phyloP scores from a whole-genome alignment of 2,329 filamentous ascomycete genomes.

The Sarocladiaceae sp. region DNA sequence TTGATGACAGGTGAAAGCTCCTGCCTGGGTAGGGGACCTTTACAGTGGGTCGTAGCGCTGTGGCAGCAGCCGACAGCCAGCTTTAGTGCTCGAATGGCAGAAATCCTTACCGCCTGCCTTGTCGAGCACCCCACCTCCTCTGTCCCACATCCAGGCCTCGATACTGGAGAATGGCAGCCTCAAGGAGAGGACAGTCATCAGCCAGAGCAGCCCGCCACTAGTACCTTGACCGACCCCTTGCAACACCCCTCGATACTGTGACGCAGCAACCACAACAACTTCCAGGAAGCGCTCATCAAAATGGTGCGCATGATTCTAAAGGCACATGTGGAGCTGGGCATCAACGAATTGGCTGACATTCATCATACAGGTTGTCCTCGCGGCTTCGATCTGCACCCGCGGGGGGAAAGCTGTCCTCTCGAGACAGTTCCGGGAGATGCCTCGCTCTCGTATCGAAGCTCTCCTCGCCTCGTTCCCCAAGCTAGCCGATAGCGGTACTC shows the following conservation, averaged over 20 bases:
- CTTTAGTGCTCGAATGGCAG: too few relatives aligned
- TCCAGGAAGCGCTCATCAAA: slow-evolving; percentile 19
- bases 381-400: slow-evolving; percentile 96
- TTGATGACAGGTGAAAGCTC: too few relatives aligned
- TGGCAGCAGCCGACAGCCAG: too few relatives aligned
- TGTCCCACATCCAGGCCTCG: slow-evolving; percentile 12
- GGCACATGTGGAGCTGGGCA: background rate
- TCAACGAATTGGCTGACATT: slow-evolving; percentile 16
- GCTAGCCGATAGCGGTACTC: slow-evolving; percentile 88
- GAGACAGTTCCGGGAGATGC: slow-evolving; percentile 96
- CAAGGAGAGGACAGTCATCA: slow-evolving; percentile 11
- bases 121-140: slow-evolving; percentile 6
- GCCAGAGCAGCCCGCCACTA: slow-evolving; percentile 8
- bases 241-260: slow-evolving; percentile 4
- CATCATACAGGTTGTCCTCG: slow-evolving; percentile 79
- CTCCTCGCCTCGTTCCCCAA: slow-evolving; percentile 96
- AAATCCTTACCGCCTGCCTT: slow-evolving; percentile 15
- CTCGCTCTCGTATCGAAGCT: slow-evolving; percentile 91
- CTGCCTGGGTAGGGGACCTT: too few relatives aligned
- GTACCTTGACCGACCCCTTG: slow-evolving; percentile 7
- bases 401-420: slow-evolving; percentile 98
- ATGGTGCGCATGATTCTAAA: slow-evolving; percentile 28
- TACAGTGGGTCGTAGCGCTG: too few relatives aligned
- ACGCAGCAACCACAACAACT: slow-evolving; percentile 14
- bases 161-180: slow-evolving; percentile 10